Base-by-base conservation (phyloP, 768 basidiomycete species). In the Leccinum subtestaceum region DNA sequence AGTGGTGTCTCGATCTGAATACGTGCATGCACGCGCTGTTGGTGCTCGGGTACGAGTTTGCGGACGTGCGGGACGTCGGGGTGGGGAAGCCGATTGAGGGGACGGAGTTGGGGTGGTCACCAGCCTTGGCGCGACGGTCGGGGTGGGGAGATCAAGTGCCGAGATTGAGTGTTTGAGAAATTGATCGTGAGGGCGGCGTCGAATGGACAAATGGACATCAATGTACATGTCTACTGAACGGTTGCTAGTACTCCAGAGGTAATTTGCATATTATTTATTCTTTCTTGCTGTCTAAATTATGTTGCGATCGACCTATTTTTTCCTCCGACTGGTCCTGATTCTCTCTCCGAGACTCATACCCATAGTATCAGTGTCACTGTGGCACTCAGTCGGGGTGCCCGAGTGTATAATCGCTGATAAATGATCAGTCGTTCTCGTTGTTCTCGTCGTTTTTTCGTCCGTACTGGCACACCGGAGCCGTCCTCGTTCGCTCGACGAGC, bases 21-120 rank as follows among this genome's bases (percentile, higher is more conserved):
- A 98, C 93, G 46, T 99, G 95, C 73, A 93, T 94, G 95, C 86
- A 97, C 69, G 87, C 85, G 51, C 72, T 99, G 61, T 73, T 98
- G 57, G 79, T 88, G 59, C 78, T 93, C 2, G 96, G 96, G 31
- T 99, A 98, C 74, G 97, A 95, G 77, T 88, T 98, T 70, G 79
- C 75, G 17, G 86, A 84, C 43, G 78, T 74, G 19, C 72, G 94
- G 60, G 80, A 86, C 61, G 84, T 93, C 34, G 77, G 72, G 74
- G 82, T 96, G 27, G 96, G 89, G 67, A 98, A 98, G 80, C 83
- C 89, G 80, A 82, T 98, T 49, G 79, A 79, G 29, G 91, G 87
- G 21, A 96, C 95, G 3, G 96, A 97, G 81, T 76, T 98, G 59
- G 95, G 95, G 21, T 98, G 96, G 95, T 88, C 27, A 27, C 27